Evolutionary conservation across 2,329 filamentous ascomycete species (phyloP), one percentile per base, ranked within the genome.

Genomic region (Fusarium papillatum): DNA sequence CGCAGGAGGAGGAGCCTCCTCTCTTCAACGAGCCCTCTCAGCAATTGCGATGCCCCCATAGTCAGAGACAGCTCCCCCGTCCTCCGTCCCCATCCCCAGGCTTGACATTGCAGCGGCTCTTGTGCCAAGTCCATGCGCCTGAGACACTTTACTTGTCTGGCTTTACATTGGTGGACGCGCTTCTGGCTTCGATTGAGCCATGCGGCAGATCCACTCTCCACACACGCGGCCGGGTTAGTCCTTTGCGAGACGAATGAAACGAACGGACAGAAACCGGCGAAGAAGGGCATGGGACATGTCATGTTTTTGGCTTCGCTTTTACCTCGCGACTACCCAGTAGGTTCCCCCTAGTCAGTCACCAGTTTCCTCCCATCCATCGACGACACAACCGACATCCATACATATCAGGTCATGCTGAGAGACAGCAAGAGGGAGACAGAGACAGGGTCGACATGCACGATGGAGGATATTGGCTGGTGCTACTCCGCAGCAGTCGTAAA

Each of bases 221-320:
- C 64, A 60, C 22, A 57, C 65, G 61, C 64, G 48, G 63, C 61
- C 62, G 43, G 50, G 64, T 69, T 61, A 29, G 24, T 53, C 10
- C 60, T 70, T 64, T 66, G 69, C 46, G 43, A 66, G 65, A 71
- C 57, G 65, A 72, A 39, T 64, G 43, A 60, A 60, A 60, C 72
- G 53, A 31, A 65, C 53, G 57, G 39, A 64, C 66, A 50, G 29
- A 64, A 55, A 39, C 43, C 61, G 34, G 26, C 67, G 67, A 48
- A 34, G 41, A 66, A 61, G 48, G 60, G 55, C 61, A 65, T 61
- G 66, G 59, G 70, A 59, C 46, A 39, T 64, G 70, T 68, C 73
- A 74, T 71, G 70, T 67, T 74, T 76, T 29, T 76, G 61, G 43
- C 65, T 73, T 71, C 69, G 50, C 31, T 64, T 71, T 76, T 57